phyloP scores from a whole-genome alignment of 225 moss, liverwort and hornwort genomes.

The Anthoceros angustus region DNA sequence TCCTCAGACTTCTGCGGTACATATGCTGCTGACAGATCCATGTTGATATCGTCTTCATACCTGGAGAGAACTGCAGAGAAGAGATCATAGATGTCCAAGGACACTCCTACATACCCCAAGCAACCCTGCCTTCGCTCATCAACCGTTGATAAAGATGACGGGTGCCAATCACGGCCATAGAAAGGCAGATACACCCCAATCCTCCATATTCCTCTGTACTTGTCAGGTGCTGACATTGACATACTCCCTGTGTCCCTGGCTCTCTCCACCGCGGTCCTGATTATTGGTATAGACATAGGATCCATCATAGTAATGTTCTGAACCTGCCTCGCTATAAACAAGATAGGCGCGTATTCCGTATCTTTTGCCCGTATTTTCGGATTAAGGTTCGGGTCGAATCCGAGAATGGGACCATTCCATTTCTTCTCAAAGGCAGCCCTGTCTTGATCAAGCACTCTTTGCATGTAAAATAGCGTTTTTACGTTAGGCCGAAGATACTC shows the following conservation, averaged over 20 bases:
- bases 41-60: conserved; percentile 25
- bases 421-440: conserved; percentile 40
- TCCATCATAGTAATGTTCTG: conserved; percentile 25
- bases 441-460: conserved; percentile 35
- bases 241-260: conserved; percentile 35
- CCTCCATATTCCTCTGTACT: conserved; percentile 26
- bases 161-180: conserved; percentile 29
- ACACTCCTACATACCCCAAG: conserved; percentile 39
- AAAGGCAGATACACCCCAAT: conserved; percentile 57
- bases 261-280: conserved; percentile 22
- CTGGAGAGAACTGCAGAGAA: conserved; percentile 29
- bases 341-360: conserved; percentile 54
- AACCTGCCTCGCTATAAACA: conserved; percentile 17
- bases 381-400: conserved; percentile 8
- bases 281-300: conserved; percentile 13
- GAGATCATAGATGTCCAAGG: conserved; percentile 35
- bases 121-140: conserved; percentile 25
- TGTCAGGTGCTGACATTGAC: conserved; percentile 42
- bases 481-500: conserved; percentile 40
- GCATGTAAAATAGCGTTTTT: conserved; percentile 26
- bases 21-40: conserved; percentile 49
- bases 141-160: conserved; percentile 18
- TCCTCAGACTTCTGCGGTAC: conserved; percentile 18
- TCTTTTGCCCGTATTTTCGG: conserved; percentile 16
- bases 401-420: conserved; percentile 31